Conservation (phyloP, 148 eudicot genomes). For the Mesembryanthemum crystallinum region DNA sequence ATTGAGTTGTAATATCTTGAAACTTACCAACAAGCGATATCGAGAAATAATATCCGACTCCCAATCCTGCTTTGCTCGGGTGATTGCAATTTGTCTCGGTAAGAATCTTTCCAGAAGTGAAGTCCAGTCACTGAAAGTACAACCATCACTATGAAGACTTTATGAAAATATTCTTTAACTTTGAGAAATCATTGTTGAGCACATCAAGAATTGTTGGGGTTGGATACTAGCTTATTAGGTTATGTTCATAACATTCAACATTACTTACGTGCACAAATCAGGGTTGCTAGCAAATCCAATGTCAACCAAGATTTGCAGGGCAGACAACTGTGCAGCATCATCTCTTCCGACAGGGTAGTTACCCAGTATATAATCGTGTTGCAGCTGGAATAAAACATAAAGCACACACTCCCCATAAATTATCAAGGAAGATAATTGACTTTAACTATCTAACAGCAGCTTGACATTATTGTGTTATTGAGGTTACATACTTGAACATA, state of each 20-base stretch:
- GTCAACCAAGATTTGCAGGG: conserved; percentile 89
- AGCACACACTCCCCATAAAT: not conserved
- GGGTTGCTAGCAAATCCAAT: conserved; percentile 73
- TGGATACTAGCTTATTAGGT: not conserved
- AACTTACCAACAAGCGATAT: conserved; percentile 76
- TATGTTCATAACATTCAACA: not conserved
- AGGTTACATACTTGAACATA: conserved; percentile 75
- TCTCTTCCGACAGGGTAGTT: conserved; percentile 98
- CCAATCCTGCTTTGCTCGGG: conserved; percentile 92
- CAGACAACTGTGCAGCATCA: conserved; percentile 92
- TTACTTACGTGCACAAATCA: conserved; percentile 86
- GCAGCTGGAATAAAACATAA: conserved; percentile 47
- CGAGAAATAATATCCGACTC: conserved; percentile 81
- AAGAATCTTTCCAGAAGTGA: conserved; percentile 84
- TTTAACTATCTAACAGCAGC: not conserved
- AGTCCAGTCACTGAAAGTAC: conserved; percentile 77
- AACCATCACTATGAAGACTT: conserved; percentile 18
- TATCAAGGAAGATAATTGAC: not conserved
- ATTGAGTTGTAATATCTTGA: not conserved
- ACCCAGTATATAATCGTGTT: conserved; percentile 97
- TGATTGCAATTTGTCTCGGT: conserved; percentile 90
- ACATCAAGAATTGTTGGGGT: not conserved
- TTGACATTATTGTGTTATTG: not conserved
- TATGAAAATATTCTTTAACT: not conserved
- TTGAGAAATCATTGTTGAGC: not conserved